phyloP scores from a whole-genome alignment of 2,329 filamentous ascomycete genomes.

The Fusarium hostae region DNA sequence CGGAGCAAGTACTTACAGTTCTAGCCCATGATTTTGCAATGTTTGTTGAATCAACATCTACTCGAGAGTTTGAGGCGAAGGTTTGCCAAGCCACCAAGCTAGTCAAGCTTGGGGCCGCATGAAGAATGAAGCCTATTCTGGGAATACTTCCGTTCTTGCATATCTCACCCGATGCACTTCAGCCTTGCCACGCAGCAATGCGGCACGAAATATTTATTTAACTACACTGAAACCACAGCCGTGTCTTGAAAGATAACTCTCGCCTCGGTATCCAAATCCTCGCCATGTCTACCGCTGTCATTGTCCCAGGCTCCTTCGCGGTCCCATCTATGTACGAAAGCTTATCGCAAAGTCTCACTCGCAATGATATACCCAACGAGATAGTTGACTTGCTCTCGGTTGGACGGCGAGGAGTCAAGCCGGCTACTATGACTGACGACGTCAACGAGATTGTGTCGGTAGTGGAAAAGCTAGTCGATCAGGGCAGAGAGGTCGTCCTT shows the following conservation, averaged over 20 bases:
- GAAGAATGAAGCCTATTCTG: neutral
- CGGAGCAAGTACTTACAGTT: too few relatives aligned
- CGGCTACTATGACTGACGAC: slow-evolving; percentile 7
- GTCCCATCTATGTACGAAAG: neutral
- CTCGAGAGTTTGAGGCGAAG: too few relatives aligned
- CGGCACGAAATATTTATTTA: neutral
- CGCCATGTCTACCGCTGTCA: slow-evolving; percentile 1
- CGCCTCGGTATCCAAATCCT: neutral
- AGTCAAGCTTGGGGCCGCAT: too few relatives aligned
- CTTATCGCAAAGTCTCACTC: neutral
- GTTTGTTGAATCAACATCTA: too few relatives aligned
- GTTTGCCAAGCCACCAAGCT: too few relatives aligned
- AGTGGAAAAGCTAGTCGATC: neutral
- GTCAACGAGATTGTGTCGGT: slow-evolving; percentile 2
- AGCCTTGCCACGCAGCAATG: neutral
- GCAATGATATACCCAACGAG: neutral
- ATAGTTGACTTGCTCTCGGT: slow-evolving; percentile 9
- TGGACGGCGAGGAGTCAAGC: neutral
- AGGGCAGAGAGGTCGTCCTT: neutral
- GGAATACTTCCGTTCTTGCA: neutral
- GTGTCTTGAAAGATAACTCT: neutral
- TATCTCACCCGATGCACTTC: neutral
- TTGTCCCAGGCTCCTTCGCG: slow-evolving; percentile 19
- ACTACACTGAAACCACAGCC: neutral
- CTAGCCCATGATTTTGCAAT: too few relatives aligned